Percentiles rank a stretch among this genome's conserved stretches.
These are phyloP conservation scores for Apophysomyces ossiformis DNA, from an alignment of 371 early-diverging fungal species.

Conservation along the genomic window DNA sequence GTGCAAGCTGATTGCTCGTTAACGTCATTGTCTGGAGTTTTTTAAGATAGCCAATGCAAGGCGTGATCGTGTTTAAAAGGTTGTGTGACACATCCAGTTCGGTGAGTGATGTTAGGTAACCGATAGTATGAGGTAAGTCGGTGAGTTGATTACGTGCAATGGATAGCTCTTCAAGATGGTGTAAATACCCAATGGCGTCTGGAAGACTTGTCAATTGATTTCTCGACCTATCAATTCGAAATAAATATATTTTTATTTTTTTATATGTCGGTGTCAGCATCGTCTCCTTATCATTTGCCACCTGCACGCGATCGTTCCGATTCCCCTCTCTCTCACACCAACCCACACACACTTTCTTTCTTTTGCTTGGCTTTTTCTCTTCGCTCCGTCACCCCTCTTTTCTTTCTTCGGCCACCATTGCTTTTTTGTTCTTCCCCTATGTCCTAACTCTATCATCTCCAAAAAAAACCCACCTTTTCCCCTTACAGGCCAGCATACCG, in stretches of 20 bases:
- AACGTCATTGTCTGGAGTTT: conserved; percentile 30
- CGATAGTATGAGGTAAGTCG: conserved; percentile 67
- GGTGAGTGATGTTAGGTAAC: conserved; percentile 58
- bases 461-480: not conserved
- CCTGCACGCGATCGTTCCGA: conserved; percentile 12
- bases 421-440: conserved; percentile 8
- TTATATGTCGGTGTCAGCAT: conserved; percentile 8
- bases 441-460: conserved; percentile 6
- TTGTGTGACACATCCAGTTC: conserved; percentile 61
- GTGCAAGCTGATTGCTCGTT: conserved; percentile 23
- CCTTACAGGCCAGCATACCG: conserved; percentile 7
- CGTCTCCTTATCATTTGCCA: conserved; percentile 9
- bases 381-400: not conserved
- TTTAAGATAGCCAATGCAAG: conserved; percentile 34
- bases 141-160: conserved; percentile 62
- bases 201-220: conserved; percentile 67
- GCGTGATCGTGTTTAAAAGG: conserved; percentile 52
- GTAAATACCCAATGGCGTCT: conserved; percentile 66
- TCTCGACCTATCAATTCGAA: conserved; percentile 35
- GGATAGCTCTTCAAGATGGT: conserved; percentile 60
- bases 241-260: not conserved
- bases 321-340: not conserved
- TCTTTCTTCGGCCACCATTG: conserved; percentile 11
- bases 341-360: too few species aligned
- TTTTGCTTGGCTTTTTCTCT: too few species aligned